Conservation (phyloP, 768 basidiomycete species). For the Phanerochaete sordida region DNA sequence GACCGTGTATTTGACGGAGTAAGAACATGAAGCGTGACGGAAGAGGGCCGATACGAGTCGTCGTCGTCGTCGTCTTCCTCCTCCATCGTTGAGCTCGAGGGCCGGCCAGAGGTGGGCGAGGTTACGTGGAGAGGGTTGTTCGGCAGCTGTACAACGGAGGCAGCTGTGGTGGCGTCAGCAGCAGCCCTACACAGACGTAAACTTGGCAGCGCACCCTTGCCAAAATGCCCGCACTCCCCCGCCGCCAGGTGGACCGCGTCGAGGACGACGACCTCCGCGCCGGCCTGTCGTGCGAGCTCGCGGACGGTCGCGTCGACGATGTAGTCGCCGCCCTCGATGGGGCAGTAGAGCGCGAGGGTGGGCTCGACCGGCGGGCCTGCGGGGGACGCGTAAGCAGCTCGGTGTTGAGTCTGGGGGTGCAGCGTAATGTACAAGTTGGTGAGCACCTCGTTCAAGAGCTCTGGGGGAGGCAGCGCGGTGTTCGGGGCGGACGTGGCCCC, state of each 20-base stretch:
- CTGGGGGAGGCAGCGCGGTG: conserved; percentile 58
- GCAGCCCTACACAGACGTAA: neutral
- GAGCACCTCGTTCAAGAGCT: conserved; percentile 72
- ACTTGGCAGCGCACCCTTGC: conserved; percentile 50
- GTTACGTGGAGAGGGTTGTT: conserved; percentile 76
- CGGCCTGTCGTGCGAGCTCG: conserved; percentile 69
- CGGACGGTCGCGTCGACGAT: conserved; percentile 76
- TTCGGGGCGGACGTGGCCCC: conserved; percentile 20
- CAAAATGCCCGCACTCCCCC: conserved; percentile 85
- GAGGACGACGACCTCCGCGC: conserved; percentile 79
- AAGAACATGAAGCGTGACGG: conserved; percentile 46
- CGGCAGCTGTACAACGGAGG: conserved; percentile 61
- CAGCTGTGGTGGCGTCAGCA: conserved; percentile 42
- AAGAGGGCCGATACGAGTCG: conserved; percentile 35
- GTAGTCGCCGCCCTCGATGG: conserved; percentile 84
- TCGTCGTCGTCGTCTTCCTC: conserved; percentile 49
- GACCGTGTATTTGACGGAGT: conserved; percentile 23
- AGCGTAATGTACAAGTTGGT: conserved; percentile 74
- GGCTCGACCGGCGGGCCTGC: conserved; percentile 65
- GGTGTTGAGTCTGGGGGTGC: conserved; percentile 79
- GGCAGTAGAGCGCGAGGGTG: conserved; percentile 82
- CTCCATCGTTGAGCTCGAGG: conserved; percentile 29
- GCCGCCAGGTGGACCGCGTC: conserved; percentile 84
- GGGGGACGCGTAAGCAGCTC: conserved; percentile 56
- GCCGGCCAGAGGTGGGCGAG: conserved; percentile 22